Base-by-base conservation (phyloP, 176 grass and related monocot genomes). In the Thalia dealbata region DNA sequence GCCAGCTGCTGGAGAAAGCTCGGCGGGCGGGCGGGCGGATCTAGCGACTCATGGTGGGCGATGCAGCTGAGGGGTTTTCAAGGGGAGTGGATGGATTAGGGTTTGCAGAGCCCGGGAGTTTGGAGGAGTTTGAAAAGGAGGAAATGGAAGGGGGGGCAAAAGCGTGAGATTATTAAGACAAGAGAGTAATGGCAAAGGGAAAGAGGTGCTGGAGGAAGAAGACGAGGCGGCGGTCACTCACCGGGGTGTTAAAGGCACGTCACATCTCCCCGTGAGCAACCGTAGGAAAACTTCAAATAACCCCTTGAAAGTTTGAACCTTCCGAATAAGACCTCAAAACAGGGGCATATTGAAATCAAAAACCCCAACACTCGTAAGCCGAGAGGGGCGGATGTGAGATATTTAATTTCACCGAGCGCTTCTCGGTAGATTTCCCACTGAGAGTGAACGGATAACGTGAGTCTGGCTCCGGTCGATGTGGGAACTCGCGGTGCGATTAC, bases 241-340 rank as follows among this genome's bases (percentile, higher is more conserved):
- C n/a, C 43, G 60, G 26, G 65, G 23, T 3, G 60, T 66, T 76
- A 65, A 76, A 65, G 73, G 21, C 56, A 67, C 61, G 25, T 5
- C 44, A 66, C 14, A 15, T 30, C 48, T 38, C 43, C 48, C 43
- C 74, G 45, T 28, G 21, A 60, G 28, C 12, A 4, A 58, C 45
- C 10, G 1, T 48, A 9, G 9, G 54, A 21, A 58, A 58, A 58
- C 19, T 23, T 4, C 54, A 58, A 58, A n/a, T 18, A 58, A n/a
- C 21, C 0, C 21, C 54, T 58, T 58, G 6, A 3, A 3, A n/a
- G 21, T 22, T 58, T 14, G 1, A 58, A 58, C 7, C 0, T 58
- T n/a, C 1, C 54, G 32, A 38, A 38, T 38, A 56, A 8, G 21
- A 21, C 1, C 6, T n/a, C 18, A 58, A 58, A n/a, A 58, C 7